These are phyloP conservation scores for Orbilia oligospora DNA, from an alignment of 2,329 filamentous ascomycete genomes.

Conservation along the genomic window DNA sequence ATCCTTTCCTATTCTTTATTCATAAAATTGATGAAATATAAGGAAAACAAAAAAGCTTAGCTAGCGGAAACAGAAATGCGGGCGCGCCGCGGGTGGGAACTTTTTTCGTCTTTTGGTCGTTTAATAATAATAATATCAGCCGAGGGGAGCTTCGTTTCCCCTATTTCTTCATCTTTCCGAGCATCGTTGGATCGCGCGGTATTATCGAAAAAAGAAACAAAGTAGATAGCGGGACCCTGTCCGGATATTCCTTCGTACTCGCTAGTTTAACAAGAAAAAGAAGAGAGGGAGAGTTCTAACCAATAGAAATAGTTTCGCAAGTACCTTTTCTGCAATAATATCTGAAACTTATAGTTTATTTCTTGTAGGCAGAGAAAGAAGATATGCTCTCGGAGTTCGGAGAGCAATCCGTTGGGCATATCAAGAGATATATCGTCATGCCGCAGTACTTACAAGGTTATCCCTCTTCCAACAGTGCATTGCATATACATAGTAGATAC, in stretches of 20 bases:
- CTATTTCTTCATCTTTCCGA: constrained; percentile 52
- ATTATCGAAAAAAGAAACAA: constrained; percentile 13
- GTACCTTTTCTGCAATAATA: too few relatives aligned
- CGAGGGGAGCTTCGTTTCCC: constrained; percentile 5
- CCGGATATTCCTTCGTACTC: constrained; percentile 2
- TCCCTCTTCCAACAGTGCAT: not conserved
- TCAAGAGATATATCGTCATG: too few relatives aligned
- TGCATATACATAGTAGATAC: not conserved
- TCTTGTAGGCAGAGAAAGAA: too few relatives aligned
- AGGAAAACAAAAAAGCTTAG: constrained; percentile 23
- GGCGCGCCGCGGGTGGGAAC: too few relatives aligned
- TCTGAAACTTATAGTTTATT: too few relatives aligned
- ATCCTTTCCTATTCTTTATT: constrained; percentile 37
- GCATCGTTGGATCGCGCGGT: constrained; percentile 35
- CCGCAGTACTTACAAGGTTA: too few relatives aligned
- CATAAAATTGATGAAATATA: not conserved
- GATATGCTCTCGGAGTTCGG: constrained; percentile 22
- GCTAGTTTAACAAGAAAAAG: not conserved
- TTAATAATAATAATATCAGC: not conserved
- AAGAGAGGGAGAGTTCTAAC: too few relatives aligned
- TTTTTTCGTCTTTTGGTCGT: not conserved
- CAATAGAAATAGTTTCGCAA: constrained; percentile 30
- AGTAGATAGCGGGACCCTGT: constrained; percentile 3
- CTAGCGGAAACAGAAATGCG: constrained; percentile 4
- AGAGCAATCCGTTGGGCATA: not conserved